Base-by-base conservation (phyloP, 495 filamentous ascomycete species). In the Penicillium samsonianum region DNA sequence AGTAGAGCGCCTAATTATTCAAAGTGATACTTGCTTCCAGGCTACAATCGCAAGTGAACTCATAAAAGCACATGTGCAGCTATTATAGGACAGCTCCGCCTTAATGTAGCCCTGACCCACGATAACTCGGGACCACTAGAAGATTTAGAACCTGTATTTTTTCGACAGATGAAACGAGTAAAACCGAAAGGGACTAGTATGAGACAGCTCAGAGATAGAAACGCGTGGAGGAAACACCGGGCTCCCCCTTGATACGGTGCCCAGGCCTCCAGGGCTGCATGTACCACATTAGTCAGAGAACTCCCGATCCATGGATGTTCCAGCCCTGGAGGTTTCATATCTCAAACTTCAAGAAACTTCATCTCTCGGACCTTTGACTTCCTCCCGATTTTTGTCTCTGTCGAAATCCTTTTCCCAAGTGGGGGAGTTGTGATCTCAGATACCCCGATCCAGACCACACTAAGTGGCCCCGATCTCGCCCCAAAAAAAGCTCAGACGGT, bases 401-500 rank as follows among this genome's bases (percentile, higher is more conserved):
- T 37, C 12, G 16, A n/a, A 9, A 5, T 4, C 11, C 30, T n/a
- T 38, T n/a, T 37, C 14, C 6, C 14, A 42, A 48, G 53, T 56
- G 53, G 43, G n/a, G 59, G 57, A 51, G 59, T 50, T 50, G 54
- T 64, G 48, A 53, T 63, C 62, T 40, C 20, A n/a, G 64, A 67
- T 31, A 28, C 58, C 43, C 57, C 57, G 56, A 64, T 65, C 62
- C 49, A 53, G 56, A 62, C 59, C 48, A 56, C 60, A 61, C 64
- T 64, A 62, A 63, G 60, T 66, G 57, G 60, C 41, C 54, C 49
- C 65, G 65, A 62, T 67, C 65, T 59, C 30, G 19, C 37, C 55
- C 59, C 55, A 20, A 60, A 63, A 64, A 64, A 68, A 67, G 58
- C 63, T 62, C 64, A 68, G 63, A 63, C 61, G 25, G 53, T 40